A percentile compares a stretch with the other conserved stretches of the same genome.
Evolutionary conservation across 2,329 filamentous ascomycete species (phyloP).

Genomic region (Fusarium anthophilum): DNA sequence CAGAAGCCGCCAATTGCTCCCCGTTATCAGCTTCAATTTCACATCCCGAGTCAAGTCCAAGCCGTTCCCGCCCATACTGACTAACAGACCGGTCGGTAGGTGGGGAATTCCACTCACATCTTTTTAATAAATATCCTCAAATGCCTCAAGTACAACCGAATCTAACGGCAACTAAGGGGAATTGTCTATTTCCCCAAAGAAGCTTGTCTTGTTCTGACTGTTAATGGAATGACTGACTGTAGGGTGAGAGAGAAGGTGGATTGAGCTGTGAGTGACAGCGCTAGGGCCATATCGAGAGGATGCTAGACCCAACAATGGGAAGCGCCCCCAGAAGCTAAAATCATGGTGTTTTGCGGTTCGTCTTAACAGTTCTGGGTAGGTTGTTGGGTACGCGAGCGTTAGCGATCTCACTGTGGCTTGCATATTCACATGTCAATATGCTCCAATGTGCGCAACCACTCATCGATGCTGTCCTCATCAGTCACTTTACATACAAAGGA

Average conservation of each 20-base stretch:
- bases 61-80: neutral
- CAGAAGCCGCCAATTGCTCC: neutral
- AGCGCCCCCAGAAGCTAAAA: conserved; percentile 20
- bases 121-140: neutral
- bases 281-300: neutral
- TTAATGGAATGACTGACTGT: neutral
- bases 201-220: neutral
- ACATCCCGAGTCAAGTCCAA: neutral
- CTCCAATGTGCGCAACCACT: neutral
- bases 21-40: conserved; percentile 3
- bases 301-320: conserved; percentile 18
- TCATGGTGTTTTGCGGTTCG: conserved; percentile 1
- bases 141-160: conserved; percentile 21
- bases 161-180: neutral
- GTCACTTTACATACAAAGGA: neutral
- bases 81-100: neutral
- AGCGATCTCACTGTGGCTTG: conserved; percentile 11
- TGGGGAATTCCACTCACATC: conserved; percentile 17
- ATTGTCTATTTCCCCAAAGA: neutral
- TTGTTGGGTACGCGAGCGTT: conserved; percentile 20
- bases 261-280: neutral
- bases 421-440: conserved; percentile 11
- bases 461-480: neutral
- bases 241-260: neutral
- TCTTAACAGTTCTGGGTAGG: conserved; percentile 14